Base-by-base conservation (phyloP, 2,329 filamentous ascomycete genomes). In the Calonectria hawksworthii region DNA sequence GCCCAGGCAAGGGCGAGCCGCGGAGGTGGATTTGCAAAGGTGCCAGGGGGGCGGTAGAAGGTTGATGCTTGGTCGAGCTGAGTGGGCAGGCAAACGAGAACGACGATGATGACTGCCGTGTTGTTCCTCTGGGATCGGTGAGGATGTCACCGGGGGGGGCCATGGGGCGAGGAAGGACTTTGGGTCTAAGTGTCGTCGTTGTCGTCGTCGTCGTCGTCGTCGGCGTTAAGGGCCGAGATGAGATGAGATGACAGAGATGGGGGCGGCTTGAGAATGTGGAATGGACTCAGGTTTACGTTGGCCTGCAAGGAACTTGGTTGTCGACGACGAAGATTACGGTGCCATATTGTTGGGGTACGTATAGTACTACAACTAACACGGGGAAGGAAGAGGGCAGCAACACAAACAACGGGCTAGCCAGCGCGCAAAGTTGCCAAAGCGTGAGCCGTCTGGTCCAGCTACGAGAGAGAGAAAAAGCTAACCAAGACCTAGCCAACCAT, bases 291-390 rank as follows among this genome's bases (percentile, higher is more conserved):
- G 32, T 51, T 56, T 64, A n/a, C 51, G 64, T 34, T 32, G 51
- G 38, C 38, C 34, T 44, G 63, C 63, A 68, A 72, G 52, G 63
- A 72, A 44, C 52, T 64, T 64, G 68, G 68, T 23, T 51, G 56
- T 52, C 23, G 30, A 30, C 23, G n/a, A 56, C 16, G 13, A 38
- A 36, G 59, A 38, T 14, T 16, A 8, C 38, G 41, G 21, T 56
- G 38, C 38, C 16, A 68, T 68, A 50, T 50, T 66, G 50, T 68
- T 41, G 32, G 30, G 44, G 47, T 54, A 26, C 13, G 47, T 41
- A 63, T 63, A 54, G 26, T 13, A 32, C 18, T 13, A 32, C 18
- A 11, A 23, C 36, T 41, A 67, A 51, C 63, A 51, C 30, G 52
- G 52, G 28, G 13, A 4, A 5, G 10, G 30, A 23, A 59, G 52